Percentiles rank a stretch among this genome's conserved stretches.
Conservation (phyloP, 1,284 basidiomycete species). For the Apiotrichum gracile region DNA sequence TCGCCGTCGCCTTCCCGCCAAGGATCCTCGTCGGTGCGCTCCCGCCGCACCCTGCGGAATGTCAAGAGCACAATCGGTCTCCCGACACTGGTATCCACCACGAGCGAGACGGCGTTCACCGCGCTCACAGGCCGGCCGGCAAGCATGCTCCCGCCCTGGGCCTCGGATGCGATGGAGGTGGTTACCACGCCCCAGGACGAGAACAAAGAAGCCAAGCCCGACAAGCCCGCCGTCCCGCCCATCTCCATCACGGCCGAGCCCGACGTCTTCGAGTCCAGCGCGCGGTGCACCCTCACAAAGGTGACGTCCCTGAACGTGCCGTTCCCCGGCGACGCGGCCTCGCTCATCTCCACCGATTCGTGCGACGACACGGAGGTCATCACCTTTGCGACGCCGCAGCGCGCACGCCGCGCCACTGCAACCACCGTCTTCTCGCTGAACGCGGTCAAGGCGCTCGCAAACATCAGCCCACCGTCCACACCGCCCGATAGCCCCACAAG, state of each 20-base stretch:
- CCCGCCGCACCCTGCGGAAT: not conserved
- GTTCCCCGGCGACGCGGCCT: not conserved
- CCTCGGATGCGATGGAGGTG: not conserved
- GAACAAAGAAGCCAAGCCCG: not conserved
- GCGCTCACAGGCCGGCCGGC: not conserved
- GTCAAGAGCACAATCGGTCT: not conserved
- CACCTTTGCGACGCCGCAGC: slow-evolving; percentile 1
- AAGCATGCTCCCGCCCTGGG: not conserved
- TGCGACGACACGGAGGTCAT: slow-evolving; percentile 3
- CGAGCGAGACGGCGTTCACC: not conserved
- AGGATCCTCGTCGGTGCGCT: not conserved
- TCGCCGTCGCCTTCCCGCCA: not conserved
- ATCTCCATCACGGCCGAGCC: not conserved
- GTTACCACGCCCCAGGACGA: not conserved
- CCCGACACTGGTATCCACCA: not conserved
- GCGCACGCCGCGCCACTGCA: not conserved
- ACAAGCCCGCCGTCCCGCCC: not conserved
- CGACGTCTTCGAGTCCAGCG: not conserved
- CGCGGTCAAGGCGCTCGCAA: not conserved
- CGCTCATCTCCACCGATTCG: not conserved
- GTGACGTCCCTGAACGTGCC: not conserved
- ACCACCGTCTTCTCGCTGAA: not conserved
- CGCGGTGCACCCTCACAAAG: no score
- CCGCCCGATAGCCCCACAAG: not conserved
- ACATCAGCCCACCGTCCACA: not conserved